Conservation (phyloP, 495 filamentous ascomycete species). For the Penicillium lividum region DNA sequence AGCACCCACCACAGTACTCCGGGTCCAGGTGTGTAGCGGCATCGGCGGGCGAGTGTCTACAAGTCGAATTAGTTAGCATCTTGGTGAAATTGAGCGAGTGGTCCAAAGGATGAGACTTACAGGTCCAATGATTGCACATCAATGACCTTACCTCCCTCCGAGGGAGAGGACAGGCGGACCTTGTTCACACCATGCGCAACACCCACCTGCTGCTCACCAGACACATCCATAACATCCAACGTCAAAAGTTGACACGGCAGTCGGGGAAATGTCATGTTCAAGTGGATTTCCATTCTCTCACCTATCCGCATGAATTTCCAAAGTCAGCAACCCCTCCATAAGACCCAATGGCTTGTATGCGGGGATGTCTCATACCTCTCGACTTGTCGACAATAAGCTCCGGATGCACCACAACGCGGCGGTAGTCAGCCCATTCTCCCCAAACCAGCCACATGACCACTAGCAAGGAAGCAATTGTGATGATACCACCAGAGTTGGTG, state of each 20-base stretch:
- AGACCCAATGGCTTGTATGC: conserved; percentile 4
- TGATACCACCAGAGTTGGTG: conserved; percentile 94
- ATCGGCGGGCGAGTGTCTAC: conserved; percentile 65
- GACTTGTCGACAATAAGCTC: conserved; percentile 97
- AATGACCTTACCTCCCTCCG: conserved; percentile 78
- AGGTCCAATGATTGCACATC: conserved; percentile 72
- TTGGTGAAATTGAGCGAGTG: conserved; percentile 1
- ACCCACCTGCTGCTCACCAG: conserved; percentile 91
- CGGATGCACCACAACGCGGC: conserved; percentile 80
- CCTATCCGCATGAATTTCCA: conserved; percentile 48
- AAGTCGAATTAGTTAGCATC: background rate
- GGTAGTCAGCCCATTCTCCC: conserved; percentile 95
- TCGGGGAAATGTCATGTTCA: conserved; percentile 95
- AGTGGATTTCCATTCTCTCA: conserved; percentile 97
- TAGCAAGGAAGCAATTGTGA: conserved; percentile 86
- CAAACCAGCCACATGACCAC: conserved; percentile 85
- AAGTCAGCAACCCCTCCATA: conserved; percentile 8
- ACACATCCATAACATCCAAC: conserved; percentile 98
- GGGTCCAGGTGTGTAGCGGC: conserved; percentile 82
- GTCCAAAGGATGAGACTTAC: conserved; percentile 46
- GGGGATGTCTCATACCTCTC: conserved; percentile 59
- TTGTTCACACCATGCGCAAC: conserved; percentile 91
- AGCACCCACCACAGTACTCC: conserved; percentile 90
- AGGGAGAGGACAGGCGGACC: conserved; percentile 69
- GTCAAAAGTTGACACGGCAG: conserved; percentile 94